phyloP scores from a whole-genome alignment of 176 grass and related monocot species.

The Eragrostis nindensis region DNA sequence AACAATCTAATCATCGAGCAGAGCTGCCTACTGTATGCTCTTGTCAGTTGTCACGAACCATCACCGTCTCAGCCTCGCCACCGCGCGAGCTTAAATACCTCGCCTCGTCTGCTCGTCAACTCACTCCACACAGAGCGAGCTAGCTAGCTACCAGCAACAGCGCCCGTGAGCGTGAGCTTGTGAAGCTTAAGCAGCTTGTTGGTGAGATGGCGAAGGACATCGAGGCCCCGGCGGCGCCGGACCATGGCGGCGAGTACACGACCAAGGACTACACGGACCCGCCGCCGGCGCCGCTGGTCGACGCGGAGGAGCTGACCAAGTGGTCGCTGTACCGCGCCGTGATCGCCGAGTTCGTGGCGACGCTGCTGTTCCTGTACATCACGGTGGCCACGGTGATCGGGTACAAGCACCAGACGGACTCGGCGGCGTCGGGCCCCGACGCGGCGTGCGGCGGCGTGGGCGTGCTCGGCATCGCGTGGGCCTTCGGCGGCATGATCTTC shows the following conservation, averaged over 20 bases:
- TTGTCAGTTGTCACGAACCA: slow-evolving; percentile 37
- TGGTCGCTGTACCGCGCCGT: slow-evolving; percentile 91
- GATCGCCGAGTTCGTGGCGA: slow-evolving; percentile 91
- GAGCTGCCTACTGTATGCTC: slow-evolving; percentile 30
- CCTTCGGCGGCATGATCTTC: slow-evolving; percentile 99
- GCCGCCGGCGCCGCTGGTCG: slow-evolving; percentile 72
- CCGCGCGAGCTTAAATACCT: slow-evolving; percentile 59
- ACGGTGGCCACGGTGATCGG: slow-evolving; percentile 88
- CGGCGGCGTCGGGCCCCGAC: slow-evolving; percentile 39
- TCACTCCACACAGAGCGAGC: slow-evolving; percentile 1
- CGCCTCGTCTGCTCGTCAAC: slow-evolving; percentile 36
- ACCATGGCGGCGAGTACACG: slow-evolving; percentile 46
- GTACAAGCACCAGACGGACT: slow-evolving; percentile 84
- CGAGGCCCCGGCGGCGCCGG: slow-evolving; percentile 44
- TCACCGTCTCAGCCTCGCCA: neutral
- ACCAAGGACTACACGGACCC: slow-evolving; percentile 88
- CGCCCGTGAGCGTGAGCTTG: neutral
- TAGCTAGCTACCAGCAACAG: neutral
- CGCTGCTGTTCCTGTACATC: slow-evolving; percentile 87
- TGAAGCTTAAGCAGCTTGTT: neutral
- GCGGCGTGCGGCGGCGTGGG: slow-evolving; percentile 83
- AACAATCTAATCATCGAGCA: slow-evolving; percentile 41
- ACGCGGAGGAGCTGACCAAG: slow-evolving; percentile 73
- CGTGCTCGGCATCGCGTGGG: slow-evolving; percentile 93
- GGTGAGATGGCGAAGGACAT: slow-evolving; percentile 59